phyloP scores from a whole-genome alignment of 441 rosid species.

The Syzygium syzygioides region DNA sequence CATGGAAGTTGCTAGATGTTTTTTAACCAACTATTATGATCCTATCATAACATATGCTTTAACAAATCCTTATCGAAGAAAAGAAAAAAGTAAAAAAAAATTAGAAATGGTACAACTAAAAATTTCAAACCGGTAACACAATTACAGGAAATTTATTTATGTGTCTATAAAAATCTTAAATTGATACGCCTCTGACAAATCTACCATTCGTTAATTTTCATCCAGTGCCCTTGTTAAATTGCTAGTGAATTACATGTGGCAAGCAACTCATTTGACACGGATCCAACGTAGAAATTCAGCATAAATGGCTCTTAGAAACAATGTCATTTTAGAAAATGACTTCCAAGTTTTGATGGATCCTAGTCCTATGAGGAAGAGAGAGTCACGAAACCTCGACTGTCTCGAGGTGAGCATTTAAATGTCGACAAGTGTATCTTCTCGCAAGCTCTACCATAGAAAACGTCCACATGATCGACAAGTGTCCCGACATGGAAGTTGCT shows the following conservation, averaged over 20 bases:
- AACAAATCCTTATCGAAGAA: neutral
- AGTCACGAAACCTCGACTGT: neutral
- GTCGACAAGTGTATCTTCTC: neutral
- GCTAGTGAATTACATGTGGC: neutral
- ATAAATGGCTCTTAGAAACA: too few species aligned
- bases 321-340: too few species aligned
- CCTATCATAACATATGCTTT: neutral
- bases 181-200: fast-evolving
- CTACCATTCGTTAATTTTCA: fast-evolving
- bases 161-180: neutral
- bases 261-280: too few species aligned
- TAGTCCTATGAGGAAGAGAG: neutral
- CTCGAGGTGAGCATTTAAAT: neutral
- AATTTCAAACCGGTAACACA: fast-evolving
- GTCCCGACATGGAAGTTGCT: neutral
- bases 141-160: neutral
- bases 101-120: fast-evolving
- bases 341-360: neutral
- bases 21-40: neutral
- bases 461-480: neutral
- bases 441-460: fast-evolving
- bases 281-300: too few species aligned
- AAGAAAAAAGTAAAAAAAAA: neutral
- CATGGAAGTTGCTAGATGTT: neutral
- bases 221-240: neutral